A percentile compares a stretch with the other conserved stretches of the same genome.
Conservation (phyloP, 306 rosid genomes). For the Argentina anserina region DNA sequence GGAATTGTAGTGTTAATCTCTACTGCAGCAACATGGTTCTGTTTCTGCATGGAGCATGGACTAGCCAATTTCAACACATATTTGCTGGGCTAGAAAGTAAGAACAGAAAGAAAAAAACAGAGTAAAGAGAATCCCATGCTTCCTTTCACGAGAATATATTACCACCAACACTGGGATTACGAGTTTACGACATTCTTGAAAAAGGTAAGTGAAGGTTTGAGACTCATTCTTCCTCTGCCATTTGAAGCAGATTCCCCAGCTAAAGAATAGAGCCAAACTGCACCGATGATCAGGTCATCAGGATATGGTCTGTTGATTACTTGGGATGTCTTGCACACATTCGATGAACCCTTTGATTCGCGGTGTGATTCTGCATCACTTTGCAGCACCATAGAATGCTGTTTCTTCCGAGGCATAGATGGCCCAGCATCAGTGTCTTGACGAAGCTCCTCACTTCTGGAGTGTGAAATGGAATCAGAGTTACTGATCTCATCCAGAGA, state of each 20-base stretch:
- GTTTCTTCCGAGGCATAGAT: no score
- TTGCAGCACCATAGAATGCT: no score
- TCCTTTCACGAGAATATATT: not conserved
- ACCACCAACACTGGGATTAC: no score
- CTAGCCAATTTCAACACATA: not conserved
- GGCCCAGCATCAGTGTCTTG: no score
- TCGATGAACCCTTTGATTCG: not conserved
- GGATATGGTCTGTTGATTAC: not conserved
- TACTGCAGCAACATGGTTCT: not conserved
- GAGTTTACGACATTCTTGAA: no score
- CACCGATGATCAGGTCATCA: not conserved
- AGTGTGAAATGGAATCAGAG: no score
- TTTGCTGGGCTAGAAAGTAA: not conserved
- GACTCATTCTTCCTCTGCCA: not conserved
- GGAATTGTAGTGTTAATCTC: no score
- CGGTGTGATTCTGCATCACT: not conserved
- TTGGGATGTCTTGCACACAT: not conserved
- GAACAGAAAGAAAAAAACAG: not conserved
- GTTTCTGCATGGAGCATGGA: not conserved
- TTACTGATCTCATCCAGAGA: no score
- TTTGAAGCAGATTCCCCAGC: not conserved
- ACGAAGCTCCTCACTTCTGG: no score
- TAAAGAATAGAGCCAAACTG: not conserved
- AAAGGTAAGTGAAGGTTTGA: not conserved
- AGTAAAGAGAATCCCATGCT: not conserved